Base-by-base conservation (phyloP, 192 early-diverging fungal species). In the Entophlyctis luteolus region DNA sequence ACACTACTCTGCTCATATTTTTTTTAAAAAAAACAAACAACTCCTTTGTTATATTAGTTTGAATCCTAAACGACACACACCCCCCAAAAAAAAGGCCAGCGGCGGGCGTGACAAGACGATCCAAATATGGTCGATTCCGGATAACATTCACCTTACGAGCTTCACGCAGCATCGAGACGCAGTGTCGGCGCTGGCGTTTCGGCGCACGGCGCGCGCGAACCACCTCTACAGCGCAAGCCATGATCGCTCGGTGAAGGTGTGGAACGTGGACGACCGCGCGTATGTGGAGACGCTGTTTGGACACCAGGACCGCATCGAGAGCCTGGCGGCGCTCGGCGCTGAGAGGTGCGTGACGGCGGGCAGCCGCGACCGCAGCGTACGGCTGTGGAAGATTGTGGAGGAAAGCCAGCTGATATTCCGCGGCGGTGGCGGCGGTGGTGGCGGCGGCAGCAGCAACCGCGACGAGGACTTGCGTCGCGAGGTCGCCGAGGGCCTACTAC, bases 381-480 rank as follows among this genome's bases (percentile, higher is more conserved):
- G 97, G 46, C 69, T 97, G 59, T 99, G 95, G 95, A 96, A 96
- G 76, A 91, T 98, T 66, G 84, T 90, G 23, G 94, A 99, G 48
- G 94, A 97, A 54, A 84, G 88, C 16, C 95, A 98, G 77, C 71
- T 98, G 23, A 90, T 98, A 5, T 99, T 92, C 75, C 82, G 93
- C 28, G 93, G 87, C 32, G 93, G 93, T 34, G 77, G 76, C 14
- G 20, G 14, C 14, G 65, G 46, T 3, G 75, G 74, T 2, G 16
- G 35, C 12, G 59, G 57, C 12, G 68, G 62, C 12, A 27, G 36
- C 18, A n/a, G n/a, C n/a, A n/a, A n/a, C n/a, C n/a, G n/a, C n/a
- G n/a, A n/a, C n/a, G n/a, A n/a, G n/a, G 65, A 72, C 37, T 60
- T 72, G n/a, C 46, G 47, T 27, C 73, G 78, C 22, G 80, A 85